Evolutionary conservation across 352 stramenopile species (phyloP).

Genomic region (Pythium rhizo-oryzae): DNA sequence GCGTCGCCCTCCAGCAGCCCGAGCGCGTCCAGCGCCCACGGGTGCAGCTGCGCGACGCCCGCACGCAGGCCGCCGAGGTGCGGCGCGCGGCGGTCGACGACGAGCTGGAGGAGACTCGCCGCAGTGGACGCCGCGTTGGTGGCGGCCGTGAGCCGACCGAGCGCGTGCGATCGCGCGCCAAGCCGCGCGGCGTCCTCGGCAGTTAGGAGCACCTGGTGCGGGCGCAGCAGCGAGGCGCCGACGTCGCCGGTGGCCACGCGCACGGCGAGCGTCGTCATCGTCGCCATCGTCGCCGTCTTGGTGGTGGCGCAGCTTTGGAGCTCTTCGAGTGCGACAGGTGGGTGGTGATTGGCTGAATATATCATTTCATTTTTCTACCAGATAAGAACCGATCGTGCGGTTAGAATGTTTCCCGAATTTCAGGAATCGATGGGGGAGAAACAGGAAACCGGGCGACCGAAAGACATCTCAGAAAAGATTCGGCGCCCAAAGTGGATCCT

Average conservation of each 20-base stretch:
- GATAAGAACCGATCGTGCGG: no score
- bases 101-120: conserved; percentile 44
- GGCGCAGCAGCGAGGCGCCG: conserved; percentile 36
- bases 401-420: neutral
- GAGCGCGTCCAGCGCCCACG: conserved; percentile 52
- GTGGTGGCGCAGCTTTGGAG: neutral
- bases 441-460: no score
- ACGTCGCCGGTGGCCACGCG: conserved; percentile 30
- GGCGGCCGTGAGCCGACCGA: conserved; percentile 30
- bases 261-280: neutral
- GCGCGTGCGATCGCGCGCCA: conserved; percentile 5
- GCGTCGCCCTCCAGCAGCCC: conserved; percentile 22
- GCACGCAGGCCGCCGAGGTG: conserved; percentile 22
- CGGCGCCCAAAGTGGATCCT: neutral
- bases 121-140: conserved; percentile 6
- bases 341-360: neutral
- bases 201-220: conserved; percentile 53
- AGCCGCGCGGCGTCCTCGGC: conserved; percentile 32
- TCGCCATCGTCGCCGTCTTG: no score
- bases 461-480: neutral
- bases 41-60: conserved; percentile 44
- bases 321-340: neutral
- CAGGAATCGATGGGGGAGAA: neutral
- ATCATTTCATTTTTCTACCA: neutral
- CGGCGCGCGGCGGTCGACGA: conserved; percentile 32